These are phyloP conservation scores for Candida broadrunensis DNA, from an alignment of 805 yeast genomes.

Conservation along the genomic window DNA sequence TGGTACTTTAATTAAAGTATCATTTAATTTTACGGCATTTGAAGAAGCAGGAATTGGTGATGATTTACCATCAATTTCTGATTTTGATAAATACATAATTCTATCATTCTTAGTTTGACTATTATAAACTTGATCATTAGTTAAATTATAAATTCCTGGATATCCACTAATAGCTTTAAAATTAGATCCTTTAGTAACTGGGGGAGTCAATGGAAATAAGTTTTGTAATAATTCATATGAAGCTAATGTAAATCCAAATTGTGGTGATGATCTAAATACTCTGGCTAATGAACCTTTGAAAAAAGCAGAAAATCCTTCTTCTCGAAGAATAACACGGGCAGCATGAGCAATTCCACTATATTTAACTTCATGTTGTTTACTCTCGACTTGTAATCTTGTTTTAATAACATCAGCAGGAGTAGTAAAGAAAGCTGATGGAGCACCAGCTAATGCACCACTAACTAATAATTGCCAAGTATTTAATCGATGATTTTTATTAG, in stretches of 20 bases:
- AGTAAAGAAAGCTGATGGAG: slow-evolving; percentile 95
- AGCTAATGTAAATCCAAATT: slow-evolving; percentile 96
- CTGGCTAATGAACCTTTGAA: slow-evolving; percentile 97
- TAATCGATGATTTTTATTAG: slow-evolving; percentile 51
- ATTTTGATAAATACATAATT: slow-evolving; percentile 31
- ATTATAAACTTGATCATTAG: slow-evolving; percentile 44
- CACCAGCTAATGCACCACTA: slow-evolving; percentile 95
- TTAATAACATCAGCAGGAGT: slow-evolving; percentile 97
- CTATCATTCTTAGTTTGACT: slow-evolving; percentile 32
- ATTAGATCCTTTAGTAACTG: slow-evolving; percentile 40
- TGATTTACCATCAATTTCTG: slow-evolving; percentile 4
- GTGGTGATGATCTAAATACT: slow-evolving; percentile 93
- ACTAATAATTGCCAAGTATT: slow-evolving; percentile 79
- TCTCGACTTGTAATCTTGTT: slow-evolving; percentile 87
- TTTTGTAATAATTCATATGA: slow-evolving; percentile 89
- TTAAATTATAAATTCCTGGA: slow-evolving; percentile 44
- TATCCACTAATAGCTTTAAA: slow-evolving; percentile 43
- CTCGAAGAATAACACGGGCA: slow-evolving; percentile 64
- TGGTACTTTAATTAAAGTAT: slow-evolving; percentile 41
- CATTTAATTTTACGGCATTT: slow-evolving; percentile 25
- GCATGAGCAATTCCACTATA: slow-evolving; percentile 81
- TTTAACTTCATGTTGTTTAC: slow-evolving; percentile 70
- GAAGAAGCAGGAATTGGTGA: slow-evolving; percentile 7
- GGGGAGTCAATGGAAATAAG: slow-evolving; percentile 65
- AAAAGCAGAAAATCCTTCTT: slow-evolving; percentile 83